Evolutionary conservation across 202 grass and related monocot genomes (phyloP).

Genomic region (Tripidium arundinaceum): DNA sequence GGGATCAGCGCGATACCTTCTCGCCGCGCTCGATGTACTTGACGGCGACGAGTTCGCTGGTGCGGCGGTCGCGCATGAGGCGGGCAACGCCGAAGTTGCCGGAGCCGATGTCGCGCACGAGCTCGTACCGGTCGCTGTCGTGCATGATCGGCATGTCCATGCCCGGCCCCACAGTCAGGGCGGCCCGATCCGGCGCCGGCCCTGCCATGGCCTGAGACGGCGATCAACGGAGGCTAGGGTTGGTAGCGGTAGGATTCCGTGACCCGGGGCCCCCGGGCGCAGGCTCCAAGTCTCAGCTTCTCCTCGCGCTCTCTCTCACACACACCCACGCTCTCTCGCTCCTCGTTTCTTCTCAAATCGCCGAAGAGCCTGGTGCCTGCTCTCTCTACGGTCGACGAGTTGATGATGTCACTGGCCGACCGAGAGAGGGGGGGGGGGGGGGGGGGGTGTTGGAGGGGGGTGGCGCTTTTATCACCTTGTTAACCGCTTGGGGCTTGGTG

Average conservation of each 20-base stretch:
- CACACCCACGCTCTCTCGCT: not conserved
- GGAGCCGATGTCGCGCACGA: constrained; percentile 79
- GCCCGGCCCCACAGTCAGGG: constrained; percentile 65
- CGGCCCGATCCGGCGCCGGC: constrained; percentile 54
- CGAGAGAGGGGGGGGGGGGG: no score
- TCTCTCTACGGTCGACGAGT: no score
- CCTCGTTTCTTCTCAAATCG: constrained; percentile 10
- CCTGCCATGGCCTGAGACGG: constrained; percentile 41
- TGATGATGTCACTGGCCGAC: no score
- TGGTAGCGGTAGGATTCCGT: constrained; percentile 19
- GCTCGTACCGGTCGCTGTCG: constrained; percentile 78
- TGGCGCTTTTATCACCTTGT: no score
- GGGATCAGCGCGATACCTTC: constrained; percentile 42
- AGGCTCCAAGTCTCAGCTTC: not conserved
- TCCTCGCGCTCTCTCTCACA: not conserved
- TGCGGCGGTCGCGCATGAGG: constrained; percentile 77
- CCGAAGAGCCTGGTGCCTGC: no score
- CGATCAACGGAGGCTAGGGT: constrained; percentile 9
- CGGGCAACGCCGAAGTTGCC: constrained; percentile 84
- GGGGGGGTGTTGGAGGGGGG: no score
- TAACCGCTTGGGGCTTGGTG: no score
- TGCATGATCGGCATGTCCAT: constrained; percentile 90
- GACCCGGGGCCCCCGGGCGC: not conserved
- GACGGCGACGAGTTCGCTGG: constrained; percentile 77
- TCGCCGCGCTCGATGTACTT: constrained; percentile 89